A percentile compares a stretch with the other conserved stretches of the same genome.
Evolutionary conservation across 1,139 yeast genomes (phyloP).

Genomic region (Groenewaldozyma sp.): DNA sequence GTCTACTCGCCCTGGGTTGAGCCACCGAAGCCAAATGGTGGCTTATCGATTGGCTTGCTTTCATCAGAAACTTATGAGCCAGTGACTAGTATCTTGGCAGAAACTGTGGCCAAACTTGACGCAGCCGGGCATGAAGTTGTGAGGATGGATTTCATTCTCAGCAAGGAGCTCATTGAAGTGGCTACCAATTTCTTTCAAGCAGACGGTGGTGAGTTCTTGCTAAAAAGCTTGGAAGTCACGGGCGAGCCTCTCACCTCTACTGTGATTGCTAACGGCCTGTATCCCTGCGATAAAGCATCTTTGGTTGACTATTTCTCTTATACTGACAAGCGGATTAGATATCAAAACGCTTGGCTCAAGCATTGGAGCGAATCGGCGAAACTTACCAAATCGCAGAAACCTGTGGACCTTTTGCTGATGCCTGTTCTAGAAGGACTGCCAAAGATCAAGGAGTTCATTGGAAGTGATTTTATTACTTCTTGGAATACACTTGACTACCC

Average conservation of each 20-base stretch:
- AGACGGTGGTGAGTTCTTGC: conserved; percentile 38
- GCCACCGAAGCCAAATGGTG: conserved; percentile 25
- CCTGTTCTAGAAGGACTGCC: conserved; percentile 28
- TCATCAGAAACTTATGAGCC: conserved; percentile 37
- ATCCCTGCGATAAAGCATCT: conserved; percentile 22
- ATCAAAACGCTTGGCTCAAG: conserved; percentile 38
- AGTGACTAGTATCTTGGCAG: conserved; percentile 29
- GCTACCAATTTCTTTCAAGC: conserved; percentile 34
- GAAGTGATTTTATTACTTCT: conserved; percentile 14
- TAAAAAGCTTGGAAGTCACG: conserved; percentile 24
- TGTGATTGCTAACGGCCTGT: conserved; percentile 28
- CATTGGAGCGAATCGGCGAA: conserved; percentile 19
- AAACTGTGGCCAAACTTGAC: conserved; percentile 20
- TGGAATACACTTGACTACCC: conserved; percentile 22
- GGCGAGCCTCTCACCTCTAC: conserved; percentile 36
- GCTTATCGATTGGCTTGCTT: conserved; percentile 29
- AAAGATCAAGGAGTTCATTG: conserved; percentile 22
- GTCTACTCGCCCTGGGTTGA: conserved; percentile 17
- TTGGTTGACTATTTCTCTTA: conserved; percentile 27
- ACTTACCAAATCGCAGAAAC: conserved; percentile 25
- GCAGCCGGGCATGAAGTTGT: conserved; percentile 36
- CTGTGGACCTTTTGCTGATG: conserved; percentile 31
- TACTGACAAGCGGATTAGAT: conserved; percentile 35
- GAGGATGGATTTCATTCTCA: conserved; percentile 32
- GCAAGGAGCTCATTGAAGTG: conserved; percentile 26